Conservation (phyloP, 1,139 yeast genomes). For the Nakaseomyces uthaithaninus region DNA sequence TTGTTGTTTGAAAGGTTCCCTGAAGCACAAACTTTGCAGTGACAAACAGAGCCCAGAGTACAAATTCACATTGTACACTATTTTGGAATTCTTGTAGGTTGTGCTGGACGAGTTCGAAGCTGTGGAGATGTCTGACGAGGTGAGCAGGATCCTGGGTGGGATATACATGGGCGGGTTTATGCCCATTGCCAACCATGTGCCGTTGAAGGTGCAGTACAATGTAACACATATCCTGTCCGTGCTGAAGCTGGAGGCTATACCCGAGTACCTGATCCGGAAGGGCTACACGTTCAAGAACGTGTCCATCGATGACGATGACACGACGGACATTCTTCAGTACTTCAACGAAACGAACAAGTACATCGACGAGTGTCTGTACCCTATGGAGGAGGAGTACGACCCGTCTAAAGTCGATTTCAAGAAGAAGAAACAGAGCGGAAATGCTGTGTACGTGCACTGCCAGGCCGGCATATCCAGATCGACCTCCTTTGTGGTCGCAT, state of each 20-base stretch:
- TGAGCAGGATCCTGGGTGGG: constrained; percentile 52
- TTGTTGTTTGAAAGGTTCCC: too few species aligned
- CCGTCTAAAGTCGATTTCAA: constrained; percentile 31
- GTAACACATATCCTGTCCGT: constrained; percentile 67
- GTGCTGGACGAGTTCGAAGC: not conserved
- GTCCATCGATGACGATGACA: constrained; percentile 57
- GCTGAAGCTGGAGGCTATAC: constrained; percentile 55
- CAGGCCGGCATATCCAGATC: constrained; percentile 89
- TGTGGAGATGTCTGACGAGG: constrained; percentile 11
- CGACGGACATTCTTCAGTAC: constrained; percentile 53
- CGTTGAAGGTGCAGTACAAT: constrained; percentile 38
- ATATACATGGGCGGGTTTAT: constrained; percentile 53
- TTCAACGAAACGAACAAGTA: constrained; percentile 55
- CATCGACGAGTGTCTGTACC: constrained; percentile 56
- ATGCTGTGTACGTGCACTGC: constrained; percentile 52
- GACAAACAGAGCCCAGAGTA: too few species aligned
- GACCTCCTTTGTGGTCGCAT: constrained; percentile 63
- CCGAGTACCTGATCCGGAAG: constrained; percentile 36
- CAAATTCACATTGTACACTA: too few species aligned
- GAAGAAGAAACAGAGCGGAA: constrained; percentile 39
- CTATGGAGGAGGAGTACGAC: constrained; percentile 30
- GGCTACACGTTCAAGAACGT: constrained; percentile 54
- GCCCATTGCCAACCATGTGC: constrained; percentile 41
- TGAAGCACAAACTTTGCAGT: too few species aligned
- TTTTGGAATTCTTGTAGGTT: too few species aligned